These are phyloP conservation scores for Saturnispora dispora DNA, from an alignment of 805 yeast genomes.

Conservation along the genomic window DNA sequence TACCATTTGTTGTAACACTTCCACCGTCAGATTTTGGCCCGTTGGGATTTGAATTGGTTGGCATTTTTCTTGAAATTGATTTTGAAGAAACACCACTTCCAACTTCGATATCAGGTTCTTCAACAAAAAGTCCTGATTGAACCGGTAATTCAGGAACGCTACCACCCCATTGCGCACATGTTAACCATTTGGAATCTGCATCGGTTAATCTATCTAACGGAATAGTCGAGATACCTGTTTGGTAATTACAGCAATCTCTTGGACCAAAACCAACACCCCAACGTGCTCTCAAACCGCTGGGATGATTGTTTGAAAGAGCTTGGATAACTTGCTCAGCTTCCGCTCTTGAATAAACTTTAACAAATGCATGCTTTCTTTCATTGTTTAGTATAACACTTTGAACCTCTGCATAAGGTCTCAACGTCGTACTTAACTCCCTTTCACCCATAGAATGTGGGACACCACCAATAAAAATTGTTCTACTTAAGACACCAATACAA, in stretches of 20 bases:
- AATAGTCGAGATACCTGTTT: conserved; percentile 78
- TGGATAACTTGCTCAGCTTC: conserved; percentile 83
- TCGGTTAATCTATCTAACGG: conserved; percentile 86
- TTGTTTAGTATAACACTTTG: conserved; percentile 82
- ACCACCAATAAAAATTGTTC: conserved; percentile 93
- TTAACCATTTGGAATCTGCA: conserved; percentile 87
- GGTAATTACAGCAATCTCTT: conserved; percentile 94
- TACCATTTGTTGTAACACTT: not conserved
- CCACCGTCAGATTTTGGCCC: conserved; percentile 66
- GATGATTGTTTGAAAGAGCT: conserved; percentile 55
- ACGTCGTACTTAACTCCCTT: conserved; percentile 52
- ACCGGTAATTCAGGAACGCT: conserved; percentile 75
- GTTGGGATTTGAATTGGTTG: conserved; percentile 76
- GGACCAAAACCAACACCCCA: conserved; percentile 99
- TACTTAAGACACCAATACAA: conserved; percentile 69
- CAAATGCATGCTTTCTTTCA: conserved; percentile 92
- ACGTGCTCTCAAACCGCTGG: conserved; percentile 68
- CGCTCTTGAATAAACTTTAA: conserved; percentile 81
- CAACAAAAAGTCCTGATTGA: conserved; percentile 71
- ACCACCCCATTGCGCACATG: conserved; percentile 93
- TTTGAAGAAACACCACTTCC: conserved; percentile 91
- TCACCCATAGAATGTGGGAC: conserved; percentile 80
- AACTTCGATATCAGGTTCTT: conserved; percentile 96
- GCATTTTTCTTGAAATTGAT: conserved; percentile 86
- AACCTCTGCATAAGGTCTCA: conserved; percentile 83